Evolutionary conservation across 2,329 filamentous ascomycete genomes (phyloP), one percentile per base, ranked within the genome.

Genomic region (Aspergillus ruber): DNA sequence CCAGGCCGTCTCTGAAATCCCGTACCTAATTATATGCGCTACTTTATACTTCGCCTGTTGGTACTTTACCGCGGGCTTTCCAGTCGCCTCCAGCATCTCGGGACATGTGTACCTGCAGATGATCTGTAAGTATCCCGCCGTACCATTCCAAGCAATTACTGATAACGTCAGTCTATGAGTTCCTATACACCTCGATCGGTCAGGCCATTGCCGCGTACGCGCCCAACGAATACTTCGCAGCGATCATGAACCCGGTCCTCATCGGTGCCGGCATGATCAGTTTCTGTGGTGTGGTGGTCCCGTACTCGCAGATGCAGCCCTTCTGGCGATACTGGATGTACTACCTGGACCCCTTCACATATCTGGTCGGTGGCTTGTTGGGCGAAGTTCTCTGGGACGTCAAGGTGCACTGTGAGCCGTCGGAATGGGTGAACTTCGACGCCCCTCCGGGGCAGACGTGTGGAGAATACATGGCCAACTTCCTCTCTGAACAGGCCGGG

Each of bases 191-290:
- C 0, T 71, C 67, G 0, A 64, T 72, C 45, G 71, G 71, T 1
- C 70, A 73, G 49, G 64, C 62, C 2, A 70, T 83, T n/a, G 79
- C 80, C 0, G 80, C 81, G 1, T 83, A 82, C 50, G 77, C 80
- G 0, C 81, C 81, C 0, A 83, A 81, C 51, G 79, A 75, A 29
- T 74, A 81, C 9, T 82, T 82, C 40, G 81, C 81, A 0, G 70
- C 78, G 0, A 70, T 83, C 4, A 73, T 75, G 50, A 83, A 82
- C 52, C 79, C 79, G 0, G 59, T 83, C 0, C 45, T 83, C 9
- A 67, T 83, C 47, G 73, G 76, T 5, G 65, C 68, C 1, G 69
- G 62, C 2, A 51, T 73, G 52, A 51, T 71, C 47, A 61, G 59
- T 49, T 71, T 71, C 55, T 68, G 65, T 41, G 67, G 68, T 20